Evolutionary conservation across 2,329 filamentous ascomycete species (phyloP).

Genomic region (Chrysoporthe puriensis): DNA sequence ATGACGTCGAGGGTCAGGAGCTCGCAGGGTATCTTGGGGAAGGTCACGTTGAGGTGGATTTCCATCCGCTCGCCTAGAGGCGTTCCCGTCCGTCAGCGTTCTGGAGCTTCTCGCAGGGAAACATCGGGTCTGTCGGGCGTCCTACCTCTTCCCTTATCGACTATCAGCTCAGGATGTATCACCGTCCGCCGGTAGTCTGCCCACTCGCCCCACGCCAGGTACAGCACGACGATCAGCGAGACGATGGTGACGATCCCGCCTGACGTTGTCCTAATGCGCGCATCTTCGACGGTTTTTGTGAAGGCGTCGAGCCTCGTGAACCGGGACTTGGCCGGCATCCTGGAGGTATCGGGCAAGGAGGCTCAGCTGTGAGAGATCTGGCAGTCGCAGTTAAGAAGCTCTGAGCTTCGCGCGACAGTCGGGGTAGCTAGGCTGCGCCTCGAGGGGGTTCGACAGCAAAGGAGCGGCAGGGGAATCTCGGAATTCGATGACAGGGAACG

Average conservation of each 20-base stretch:
- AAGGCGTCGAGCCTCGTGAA: slow-evolving; percentile 98
- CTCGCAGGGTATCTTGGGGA: slow-evolving; percentile 92
- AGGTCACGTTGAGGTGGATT: slow-evolving; percentile 96
- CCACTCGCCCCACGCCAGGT: slow-evolving; percentile 95
- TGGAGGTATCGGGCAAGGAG: slow-evolving; percentile 17
- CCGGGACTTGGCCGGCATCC: slow-evolving; percentile 87
- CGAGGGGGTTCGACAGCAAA: slow-evolving; percentile 11
- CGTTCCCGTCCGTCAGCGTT: slow-evolving; percentile 28
- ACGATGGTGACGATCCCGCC: slow-evolving; percentile 93
- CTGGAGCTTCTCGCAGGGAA: neutral
- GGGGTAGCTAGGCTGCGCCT: slow-evolving; percentile 12
- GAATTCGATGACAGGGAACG: slow-evolving; percentile 6
- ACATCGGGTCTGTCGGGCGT: neutral
- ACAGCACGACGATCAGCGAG: slow-evolving; percentile 85
- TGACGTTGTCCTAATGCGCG: slow-evolving; percentile 90
- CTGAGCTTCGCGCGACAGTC: neutral
- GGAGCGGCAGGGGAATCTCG: slow-evolving; percentile 19
- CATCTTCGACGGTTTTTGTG: slow-evolving; percentile 98
- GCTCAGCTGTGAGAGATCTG: neutral
- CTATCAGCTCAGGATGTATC: slow-evolving; percentile 89
- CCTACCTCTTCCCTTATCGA: slow-evolving; percentile 92
- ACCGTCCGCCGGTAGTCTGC: slow-evolving; percentile 83
- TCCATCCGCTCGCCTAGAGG: slow-evolving; percentile 90
- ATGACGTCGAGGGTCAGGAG: slow-evolving; percentile 96
- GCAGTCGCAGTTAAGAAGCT: slow-evolving; percentile 6